These are phyloP conservation scores for Brassica cretica DNA, from an alignment of 345 rosid species.

Conservation along the genomic window DNA sequence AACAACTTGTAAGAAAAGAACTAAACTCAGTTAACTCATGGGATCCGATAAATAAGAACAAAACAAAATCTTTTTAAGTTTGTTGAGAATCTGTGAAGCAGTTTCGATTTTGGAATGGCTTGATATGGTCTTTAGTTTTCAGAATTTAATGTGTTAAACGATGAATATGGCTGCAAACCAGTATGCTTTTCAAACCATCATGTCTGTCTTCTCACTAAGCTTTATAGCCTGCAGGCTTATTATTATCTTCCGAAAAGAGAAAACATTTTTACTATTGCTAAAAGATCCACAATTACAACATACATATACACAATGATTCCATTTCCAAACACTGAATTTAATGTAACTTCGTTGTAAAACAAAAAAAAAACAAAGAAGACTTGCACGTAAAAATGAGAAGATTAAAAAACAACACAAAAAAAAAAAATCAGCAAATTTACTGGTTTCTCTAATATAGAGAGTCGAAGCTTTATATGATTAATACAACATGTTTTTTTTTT, in stretches of 20 bases:
- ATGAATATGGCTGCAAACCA: too few relatives aligned
- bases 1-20: constrained; percentile 20
- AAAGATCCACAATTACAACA: not conserved
- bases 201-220: too few relatives aligned
- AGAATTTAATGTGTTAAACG: too few relatives aligned
- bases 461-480: constrained; percentile 8
- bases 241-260: not conserved
- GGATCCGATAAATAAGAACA: constrained; percentile 7
- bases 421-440: not conserved
- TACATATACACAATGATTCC: not conserved
- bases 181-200: too few relatives aligned
- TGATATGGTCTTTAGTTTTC: too few relatives aligned
- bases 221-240: too few relatives aligned
- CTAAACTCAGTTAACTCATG: constrained; percentile 26
- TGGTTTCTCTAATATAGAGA: constrained; percentile 18
- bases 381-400: not conserved
- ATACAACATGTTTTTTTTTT: not conserved
- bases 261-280: not conserved
- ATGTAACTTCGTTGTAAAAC: not conserved
- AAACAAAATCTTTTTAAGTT: too few relatives aligned
- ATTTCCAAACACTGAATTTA: not conserved
- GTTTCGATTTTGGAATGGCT: too few relatives aligned
- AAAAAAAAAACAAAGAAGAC: not conserved
- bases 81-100: too few relatives aligned
- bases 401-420: not conserved